Percentiles rank a stretch among this genome's conserved stretches.
phyloP scores from a whole-genome alignment of 495 filamentous ascomycete species.

The Hypoxylon fuscum region DNA sequence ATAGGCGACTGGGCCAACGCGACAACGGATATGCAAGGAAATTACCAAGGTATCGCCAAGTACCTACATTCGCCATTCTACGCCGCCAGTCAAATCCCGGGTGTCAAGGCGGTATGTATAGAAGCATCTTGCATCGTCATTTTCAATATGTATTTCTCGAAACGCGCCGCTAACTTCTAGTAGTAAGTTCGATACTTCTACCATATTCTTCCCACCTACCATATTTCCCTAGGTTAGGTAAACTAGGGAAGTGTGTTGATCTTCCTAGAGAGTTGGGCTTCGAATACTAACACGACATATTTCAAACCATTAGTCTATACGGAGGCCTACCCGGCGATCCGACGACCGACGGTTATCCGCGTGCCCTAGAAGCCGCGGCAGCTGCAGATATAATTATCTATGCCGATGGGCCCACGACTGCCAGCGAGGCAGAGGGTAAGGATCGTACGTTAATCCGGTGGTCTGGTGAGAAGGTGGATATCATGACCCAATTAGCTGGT shows the following conservation, averaged over 20 bases:
- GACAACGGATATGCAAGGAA: slow-evolving; percentile 66
- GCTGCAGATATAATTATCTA: slow-evolving; percentile 66
- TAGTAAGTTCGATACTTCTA: too few species aligned
- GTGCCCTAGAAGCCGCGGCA: slow-evolving; percentile 58
- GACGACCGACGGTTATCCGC: slow-evolving; percentile 45
- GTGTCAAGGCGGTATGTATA: slow-evolving; percentile 57
- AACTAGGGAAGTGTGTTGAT: too few species aligned
- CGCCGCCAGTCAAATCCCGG: slow-evolving; percentile 56
- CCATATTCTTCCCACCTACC: too few species aligned
- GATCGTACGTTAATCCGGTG: slow-evolving; percentile 67
- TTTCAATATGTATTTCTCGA: too few species aligned
- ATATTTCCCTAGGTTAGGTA: too few species aligned
- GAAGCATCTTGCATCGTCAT: too few species aligned
- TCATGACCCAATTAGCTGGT: slow-evolving; percentile 59
- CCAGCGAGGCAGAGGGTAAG: slow-evolving; percentile 62
- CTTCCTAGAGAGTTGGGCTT: too few species aligned
- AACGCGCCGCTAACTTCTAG: too few species aligned
- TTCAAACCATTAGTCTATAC: too few species aligned
- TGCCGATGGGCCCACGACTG: slow-evolving; percentile 66
- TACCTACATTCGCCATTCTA: slow-evolving; percentile 58
- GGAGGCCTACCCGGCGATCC: slow-evolving; percentile 51
- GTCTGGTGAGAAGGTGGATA: slow-evolving; percentile 64
- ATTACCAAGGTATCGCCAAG: slow-evolving; percentile 61
- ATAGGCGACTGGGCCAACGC: slow-evolving; percentile 70
- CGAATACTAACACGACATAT: too few species aligned